Evolutionary conservation across 1,139 yeast genomes (phyloP), one percentile per base, ranked within the genome.

Genomic region (Geotrichum bryndzae): DNA sequence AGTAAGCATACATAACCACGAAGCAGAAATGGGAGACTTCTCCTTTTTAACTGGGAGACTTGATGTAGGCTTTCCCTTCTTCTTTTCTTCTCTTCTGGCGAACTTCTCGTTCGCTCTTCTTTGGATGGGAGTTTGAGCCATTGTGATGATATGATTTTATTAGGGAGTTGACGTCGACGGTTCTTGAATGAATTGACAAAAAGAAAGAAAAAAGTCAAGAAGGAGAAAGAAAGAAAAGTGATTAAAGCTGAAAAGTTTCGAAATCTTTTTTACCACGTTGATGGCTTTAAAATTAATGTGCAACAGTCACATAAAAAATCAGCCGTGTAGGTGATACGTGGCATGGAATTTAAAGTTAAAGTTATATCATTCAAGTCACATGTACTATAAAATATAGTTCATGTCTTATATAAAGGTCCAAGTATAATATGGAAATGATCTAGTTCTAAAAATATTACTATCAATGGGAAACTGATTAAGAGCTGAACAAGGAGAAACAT

Each of bases 101-200:
- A 86, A 92, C 74, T 85, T 88, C 70, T 83, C 83, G 75, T 91
- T 92, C 29, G 96, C 96, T 64, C 82, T 80, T 77, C 92, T 87
- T 78, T 91, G 97, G 70, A 82, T 85, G 63, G 94, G 92, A 35
- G 96, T 87, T 80, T 89, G 96, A 53, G 72, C 70, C 56, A 59
- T 59, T 45, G 35, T 55, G 48, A 33, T n/a, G 45, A 33, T n/a
- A 22, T 53, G 4, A n/a, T 15, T 23, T 48, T 11, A 48, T 48
- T n/a, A 13, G 27, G 8, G 31, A 18, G 27, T 11, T 27, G 27
- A 48, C 2, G 27, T 18, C 27, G 52, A 48, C 31, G 7, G 6
- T 13, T 46, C 25, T 46, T 46, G 22, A 23, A 23, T 46, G 8
- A 23, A 46, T 8, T 6, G 7, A 4, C 13, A 15, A 11, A 27